Conservation (phyloP, 1,139 yeast genomes). For the Geotrichum aggregatum region DNA sequence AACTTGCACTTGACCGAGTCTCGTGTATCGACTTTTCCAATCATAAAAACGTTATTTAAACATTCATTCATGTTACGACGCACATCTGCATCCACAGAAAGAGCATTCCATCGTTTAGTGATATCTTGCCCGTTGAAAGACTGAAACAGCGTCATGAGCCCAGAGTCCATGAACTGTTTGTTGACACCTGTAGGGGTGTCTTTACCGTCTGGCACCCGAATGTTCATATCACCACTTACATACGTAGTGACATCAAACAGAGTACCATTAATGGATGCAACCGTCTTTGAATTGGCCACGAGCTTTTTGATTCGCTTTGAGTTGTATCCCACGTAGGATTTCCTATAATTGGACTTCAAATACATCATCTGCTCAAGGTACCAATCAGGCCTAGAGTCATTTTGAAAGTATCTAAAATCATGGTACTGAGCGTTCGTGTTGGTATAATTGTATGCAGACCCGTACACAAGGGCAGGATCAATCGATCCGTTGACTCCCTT, state of each 20-base stretch:
- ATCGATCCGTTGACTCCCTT: slow-evolving; percentile 36
- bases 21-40: slow-evolving; percentile 42
- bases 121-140: slow-evolving; percentile 40
- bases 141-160: slow-evolving; percentile 35
- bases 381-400: slow-evolving; percentile 45
- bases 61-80: slow-evolving; percentile 36
- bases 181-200: slow-evolving; percentile 29
- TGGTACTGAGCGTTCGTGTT: slow-evolving; percentile 42
- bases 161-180: slow-evolving; percentile 35
- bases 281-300: slow-evolving; percentile 27
- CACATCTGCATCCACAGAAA: slow-evolving; percentile 30
- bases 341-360: slow-evolving; percentile 37
- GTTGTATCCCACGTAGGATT: slow-evolving; percentile 41
- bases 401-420: slow-evolving; percentile 40
- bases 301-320: slow-evolving; percentile 33
- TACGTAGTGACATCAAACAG: slow-evolving; percentile 41
- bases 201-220: slow-evolving; percentile 34
- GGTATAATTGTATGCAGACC: slow-evolving; percentile 37
- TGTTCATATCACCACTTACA: slow-evolving; percentile 38
- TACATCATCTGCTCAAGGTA: slow-evolving; percentile 40
- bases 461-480: slow-evolving; percentile 38
- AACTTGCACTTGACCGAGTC: slow-evolving; percentile 40
- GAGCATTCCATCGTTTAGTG: slow-evolving; percentile 31
- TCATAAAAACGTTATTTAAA: slow-evolving; percentile 40
- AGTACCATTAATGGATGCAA: slow-evolving; percentile 39